Conservation (phyloP, 176 grass and related monocot genomes). For the Leersia perrieri region DNA sequence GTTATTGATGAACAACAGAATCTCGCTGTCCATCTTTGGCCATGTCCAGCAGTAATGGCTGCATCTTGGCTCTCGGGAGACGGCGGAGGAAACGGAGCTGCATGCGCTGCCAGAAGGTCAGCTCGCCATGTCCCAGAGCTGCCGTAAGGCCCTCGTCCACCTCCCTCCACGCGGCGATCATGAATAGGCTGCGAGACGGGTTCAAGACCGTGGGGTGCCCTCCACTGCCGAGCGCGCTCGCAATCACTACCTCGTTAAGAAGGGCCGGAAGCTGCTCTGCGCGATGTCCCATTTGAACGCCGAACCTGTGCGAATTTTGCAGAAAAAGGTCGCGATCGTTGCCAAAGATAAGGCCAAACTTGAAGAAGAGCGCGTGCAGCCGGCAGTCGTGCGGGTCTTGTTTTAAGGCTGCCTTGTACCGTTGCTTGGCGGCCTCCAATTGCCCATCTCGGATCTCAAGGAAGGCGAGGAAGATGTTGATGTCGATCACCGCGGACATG, state of each 20-base stretch:
- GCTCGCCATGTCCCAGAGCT: background rate
- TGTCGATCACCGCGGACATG: background rate
- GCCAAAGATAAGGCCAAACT: background rate
- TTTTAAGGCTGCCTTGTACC: background rate
- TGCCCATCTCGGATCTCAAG: background rate
- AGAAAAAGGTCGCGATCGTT: too few species aligned
- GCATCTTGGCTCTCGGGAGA: background rate
- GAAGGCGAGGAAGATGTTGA: slow-evolving; percentile 2
- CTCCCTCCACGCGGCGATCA: background rate
- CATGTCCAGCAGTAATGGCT: background rate
- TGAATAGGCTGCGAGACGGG: too few species aligned
- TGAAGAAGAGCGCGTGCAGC: background rate
- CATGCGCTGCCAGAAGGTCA: background rate
- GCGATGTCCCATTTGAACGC: too few species aligned
- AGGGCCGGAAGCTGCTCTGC: background rate
- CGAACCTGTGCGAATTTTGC: too few species aligned
- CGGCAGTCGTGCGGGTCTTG: background rate
- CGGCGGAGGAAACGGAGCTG: too few species aligned
- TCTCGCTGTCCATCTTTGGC: too few species aligned
- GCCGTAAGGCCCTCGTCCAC: background rate
- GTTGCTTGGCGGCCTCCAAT: background rate
- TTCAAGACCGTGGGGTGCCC: background rate
- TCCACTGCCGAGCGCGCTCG: background rate
- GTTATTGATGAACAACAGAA: too few species aligned
- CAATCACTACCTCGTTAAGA: background rate